Evolutionary conservation across 208 protist genomes (phyloP), one percentile per base, ranked within the genome.

Genomic region (Acanthamoeba divionensis): DNA sequence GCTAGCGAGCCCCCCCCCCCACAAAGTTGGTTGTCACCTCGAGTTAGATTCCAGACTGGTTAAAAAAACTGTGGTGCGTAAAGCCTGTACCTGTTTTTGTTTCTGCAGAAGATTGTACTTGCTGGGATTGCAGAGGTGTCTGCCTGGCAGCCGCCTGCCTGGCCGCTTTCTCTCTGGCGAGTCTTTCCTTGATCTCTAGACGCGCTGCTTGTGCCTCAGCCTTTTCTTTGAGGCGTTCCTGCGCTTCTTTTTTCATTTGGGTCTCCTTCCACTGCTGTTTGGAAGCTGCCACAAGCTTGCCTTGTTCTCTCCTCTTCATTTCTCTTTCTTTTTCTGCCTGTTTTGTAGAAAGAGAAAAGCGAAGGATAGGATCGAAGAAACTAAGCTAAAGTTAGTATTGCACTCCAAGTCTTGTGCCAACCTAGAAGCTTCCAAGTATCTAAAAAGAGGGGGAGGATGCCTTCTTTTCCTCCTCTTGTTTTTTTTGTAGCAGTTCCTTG

Each of bases 201-300:
- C n/a, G n/a, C 1, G 4, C 18, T 21, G 66, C 66, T 21, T 26
- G 7, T 7, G 66, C 66, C 29, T 75, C 66, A n/a, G 45, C 66
- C 66, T 75, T 75, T 45, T 75, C 66, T 45, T 75, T 75, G 41
- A 54, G 15, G 10, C 66, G 66, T 26, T 54, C 41, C 5, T 36
- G 41, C 18, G 52, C 41, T 15, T 75, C 29, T n/a, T 45, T 36
- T 45, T 75, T 62, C 41, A 75, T 75, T 45, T 75, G 29, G 18
- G 45, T 45, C 38, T 75, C 66, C 66, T 75, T 75, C 7, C n/a
- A 75, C 66, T 75, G 45, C 66, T 75, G 41, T 45, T 75, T 75
- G 31, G 66, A 36, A n/a, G 66, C 66, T 1, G 52, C 13, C 41
- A 75, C 21, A n/a, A 54, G 41, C 66, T 75, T 75, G 8, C 66